Conservation (phyloP, 192 early-diverging fungal species). For the Podila horticola region DNA sequence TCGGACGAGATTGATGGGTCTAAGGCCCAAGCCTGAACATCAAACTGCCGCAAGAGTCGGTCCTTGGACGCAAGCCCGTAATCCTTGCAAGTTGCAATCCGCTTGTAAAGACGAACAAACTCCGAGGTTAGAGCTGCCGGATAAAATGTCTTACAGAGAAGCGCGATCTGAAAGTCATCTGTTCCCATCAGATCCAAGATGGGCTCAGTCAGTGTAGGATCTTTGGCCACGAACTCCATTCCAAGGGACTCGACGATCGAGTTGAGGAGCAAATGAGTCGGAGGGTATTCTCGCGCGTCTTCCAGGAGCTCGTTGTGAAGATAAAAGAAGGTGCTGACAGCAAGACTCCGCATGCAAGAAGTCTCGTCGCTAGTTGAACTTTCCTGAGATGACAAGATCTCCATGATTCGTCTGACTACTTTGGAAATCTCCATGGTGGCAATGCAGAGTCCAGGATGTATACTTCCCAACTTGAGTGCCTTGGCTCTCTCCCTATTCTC, state of each 20-base stretch:
- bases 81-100: constrained; percentile 36
- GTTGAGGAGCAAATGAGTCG: constrained; percentile 25
- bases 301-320: constrained; percentile 31
- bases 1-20: neutral
- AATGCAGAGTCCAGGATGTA: constrained; percentile 40
- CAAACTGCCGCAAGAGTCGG: constrained; percentile 36
- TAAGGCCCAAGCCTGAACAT: constrained; percentile 42
- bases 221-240: constrained; percentile 32
- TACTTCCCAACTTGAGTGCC: constrained; percentile 17
- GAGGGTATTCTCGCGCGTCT: constrained; percentile 29
- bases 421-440: constrained; percentile 24
- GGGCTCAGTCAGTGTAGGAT: constrained; percentile 32
- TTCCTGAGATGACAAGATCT: neutral
- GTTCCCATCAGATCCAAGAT: constrained; percentile 38
- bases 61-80: constrained; percentile 40
- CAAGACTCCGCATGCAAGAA: neutral
- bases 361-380: neutral
- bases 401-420: neutral
- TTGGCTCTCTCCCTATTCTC: constrained; percentile 41
- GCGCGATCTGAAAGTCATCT: constrained; percentile 33
- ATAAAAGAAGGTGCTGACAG: constrained; percentile 28
- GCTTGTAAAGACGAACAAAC: constrained; percentile 45
- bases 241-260: constrained; percentile 37
- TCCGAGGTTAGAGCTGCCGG: constrained; percentile 30
- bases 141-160: constrained; percentile 46